phyloP scores from a whole-genome alignment of 306 rosid genomes.

The Glycine latifolia region DNA sequence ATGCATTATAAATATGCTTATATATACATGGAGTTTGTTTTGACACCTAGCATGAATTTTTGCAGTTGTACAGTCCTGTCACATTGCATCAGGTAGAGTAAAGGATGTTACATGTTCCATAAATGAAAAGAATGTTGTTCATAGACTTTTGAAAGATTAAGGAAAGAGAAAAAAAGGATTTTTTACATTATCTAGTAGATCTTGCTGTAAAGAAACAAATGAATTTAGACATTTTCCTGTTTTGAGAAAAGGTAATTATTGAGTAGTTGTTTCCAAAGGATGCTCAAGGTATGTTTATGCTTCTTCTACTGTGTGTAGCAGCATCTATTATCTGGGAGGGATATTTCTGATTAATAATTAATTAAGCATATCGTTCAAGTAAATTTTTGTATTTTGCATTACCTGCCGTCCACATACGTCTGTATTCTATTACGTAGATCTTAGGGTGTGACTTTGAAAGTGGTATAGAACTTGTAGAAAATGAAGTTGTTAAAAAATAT shows the following conservation, averaged over 20 bases:
- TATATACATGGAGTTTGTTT: background rate
- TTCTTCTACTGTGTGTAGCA: background rate
- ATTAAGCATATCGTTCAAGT: no score
- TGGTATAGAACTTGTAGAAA: conserved; percentile 1
- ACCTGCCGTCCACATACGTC: background rate
- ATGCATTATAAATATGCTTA: background rate
- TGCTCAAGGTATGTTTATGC: conserved; percentile 12
- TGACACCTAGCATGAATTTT: conserved; percentile 1
- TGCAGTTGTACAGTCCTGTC: conserved; percentile 96
- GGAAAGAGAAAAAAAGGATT: conserved; percentile 40
- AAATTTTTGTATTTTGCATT: background rate
- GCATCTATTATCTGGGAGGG: background rate
- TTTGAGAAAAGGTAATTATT: conserved; percentile 33
- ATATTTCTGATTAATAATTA: background rate
- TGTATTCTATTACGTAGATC: conserved; percentile 3
- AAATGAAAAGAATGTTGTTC: conserved; percentile 52
- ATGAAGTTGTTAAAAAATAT: background rate
- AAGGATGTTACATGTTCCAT: conserved; percentile 41
- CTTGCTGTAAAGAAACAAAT: conserved; percentile 47
- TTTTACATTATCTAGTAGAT: conserved; percentile 39
- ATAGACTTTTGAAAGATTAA: conserved; percentile 50
- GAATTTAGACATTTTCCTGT: conserved; percentile 31
- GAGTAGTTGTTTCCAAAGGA: conserved; percentile 32
- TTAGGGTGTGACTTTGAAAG: conserved; percentile 23
- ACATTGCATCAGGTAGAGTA: conserved; percentile 97